Evolutionary conservation across 805 yeast genomes (phyloP).

Genomic region (Metschnikowia continentalis): DNA sequence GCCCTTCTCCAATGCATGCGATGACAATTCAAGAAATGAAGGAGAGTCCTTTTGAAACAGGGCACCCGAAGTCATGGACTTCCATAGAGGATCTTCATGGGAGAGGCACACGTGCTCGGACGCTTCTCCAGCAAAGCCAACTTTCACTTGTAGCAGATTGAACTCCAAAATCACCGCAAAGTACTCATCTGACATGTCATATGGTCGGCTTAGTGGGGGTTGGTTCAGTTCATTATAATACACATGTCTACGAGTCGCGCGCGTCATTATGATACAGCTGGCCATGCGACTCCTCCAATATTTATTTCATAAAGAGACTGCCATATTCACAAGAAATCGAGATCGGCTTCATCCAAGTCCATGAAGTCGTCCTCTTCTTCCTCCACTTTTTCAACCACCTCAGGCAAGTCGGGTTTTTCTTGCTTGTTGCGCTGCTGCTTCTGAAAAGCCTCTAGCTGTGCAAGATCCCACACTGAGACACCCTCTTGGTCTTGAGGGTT

Average conservation of each 20-base stretch:
- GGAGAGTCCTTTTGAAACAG: slow-evolving; percentile 4
- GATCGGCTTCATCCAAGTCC: slow-evolving; percentile 46
- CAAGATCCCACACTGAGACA: slow-evolving; percentile 85
- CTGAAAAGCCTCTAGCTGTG: slow-evolving; percentile 61
- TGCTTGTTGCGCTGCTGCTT: slow-evolving; percentile 38
- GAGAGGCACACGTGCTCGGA: slow-evolving; percentile 6
- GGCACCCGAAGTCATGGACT: neutral
- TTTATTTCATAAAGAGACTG: neutral
- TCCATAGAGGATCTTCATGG: slow-evolving; percentile 10
- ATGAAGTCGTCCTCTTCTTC: slow-evolving; percentile 34
- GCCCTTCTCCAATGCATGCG: slow-evolving; percentile 9
- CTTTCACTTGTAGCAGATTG: slow-evolving; percentile 4
- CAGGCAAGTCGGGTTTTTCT: slow-evolving; percentile 11
- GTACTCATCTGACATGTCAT: slow-evolving; percentile 18
- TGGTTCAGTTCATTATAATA: too few relatives aligned
- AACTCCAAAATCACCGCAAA: slow-evolving; percentile 19
- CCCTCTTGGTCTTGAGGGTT: slow-evolving; percentile 90
- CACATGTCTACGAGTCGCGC: neutral
- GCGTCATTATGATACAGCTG: neutral
- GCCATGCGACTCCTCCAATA: neutral
- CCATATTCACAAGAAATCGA: slow-evolving; percentile 26
- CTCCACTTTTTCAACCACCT: slow-evolving; percentile 11
- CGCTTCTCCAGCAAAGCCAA: slow-evolving; percentile 19
- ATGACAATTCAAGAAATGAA: slow-evolving; percentile 9
- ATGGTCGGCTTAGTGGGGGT: neutral